Conservation (phyloP, 139 green algal species). For the Chlorella vulgaris region DNA sequence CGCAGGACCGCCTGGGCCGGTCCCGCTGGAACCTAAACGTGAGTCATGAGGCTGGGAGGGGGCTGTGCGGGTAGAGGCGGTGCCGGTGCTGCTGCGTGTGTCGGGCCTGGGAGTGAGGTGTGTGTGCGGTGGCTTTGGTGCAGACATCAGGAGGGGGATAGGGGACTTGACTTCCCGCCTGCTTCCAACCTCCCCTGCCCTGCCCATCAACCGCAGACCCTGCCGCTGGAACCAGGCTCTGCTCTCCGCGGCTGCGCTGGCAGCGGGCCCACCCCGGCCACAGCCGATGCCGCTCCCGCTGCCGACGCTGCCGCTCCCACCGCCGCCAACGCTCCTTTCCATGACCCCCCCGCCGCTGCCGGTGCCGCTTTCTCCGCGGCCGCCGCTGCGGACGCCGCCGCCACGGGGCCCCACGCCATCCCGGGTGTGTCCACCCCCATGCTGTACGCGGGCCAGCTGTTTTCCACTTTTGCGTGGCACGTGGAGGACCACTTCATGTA, state of each 20-base stretch:
- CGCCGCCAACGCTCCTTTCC: not conserved
- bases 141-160: too few species aligned
- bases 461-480: conserved; percentile 90
- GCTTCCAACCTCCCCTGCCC: too few species aligned
- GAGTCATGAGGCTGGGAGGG: not conserved
- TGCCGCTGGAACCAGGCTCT: conserved; percentile 49
- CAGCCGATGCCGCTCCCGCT: too few species aligned
- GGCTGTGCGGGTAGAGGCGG: not conserved
- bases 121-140: too few species aligned
- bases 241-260: conserved; percentile 43
- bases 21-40: conserved; percentile 72
- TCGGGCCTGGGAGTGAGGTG: not conserved
- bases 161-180: too few species aligned
- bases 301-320: too few species aligned
- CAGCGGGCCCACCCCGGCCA: not conserved
- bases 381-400: conserved; percentile 31
- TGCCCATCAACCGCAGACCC: conserved; percentile 46
- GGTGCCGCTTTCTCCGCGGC: conserved; percentile 28
- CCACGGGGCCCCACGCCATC: conserved; percentile 4
- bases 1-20: conserved; percentile 51
- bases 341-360: not conserved
- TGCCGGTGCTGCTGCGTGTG: not conserved
- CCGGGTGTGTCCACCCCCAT: conserved; percentile 81
- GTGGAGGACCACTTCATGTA: conserved; percentile 93
- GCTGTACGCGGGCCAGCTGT: conserved; percentile 93